Evolutionary conservation across 192 early-diverging fungal genomes (phyloP).

Genomic region (Umbelopsis sp.): DNA sequence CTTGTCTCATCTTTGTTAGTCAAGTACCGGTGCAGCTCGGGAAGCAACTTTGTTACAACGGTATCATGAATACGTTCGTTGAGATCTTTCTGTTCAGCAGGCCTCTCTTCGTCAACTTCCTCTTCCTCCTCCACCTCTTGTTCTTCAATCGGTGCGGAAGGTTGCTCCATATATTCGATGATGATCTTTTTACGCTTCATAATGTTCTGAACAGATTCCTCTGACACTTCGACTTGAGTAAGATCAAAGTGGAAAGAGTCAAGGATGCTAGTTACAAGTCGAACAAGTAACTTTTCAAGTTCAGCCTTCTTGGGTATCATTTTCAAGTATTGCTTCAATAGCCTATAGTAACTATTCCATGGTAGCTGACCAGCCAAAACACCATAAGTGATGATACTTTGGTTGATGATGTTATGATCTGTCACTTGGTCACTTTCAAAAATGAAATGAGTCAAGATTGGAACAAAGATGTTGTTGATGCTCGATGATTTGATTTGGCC

Average conservation of each 20-base stretch:
- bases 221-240: constrained; percentile 54
- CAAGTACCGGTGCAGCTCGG: constrained; percentile 78
- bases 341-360: constrained; percentile 84
- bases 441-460: constrained; percentile 87
- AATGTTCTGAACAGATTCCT: constrained; percentile 45
- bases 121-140: constrained; percentile 39
- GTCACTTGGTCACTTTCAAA: constrained; percentile 68
- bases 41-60: constrained; percentile 79
- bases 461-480: constrained; percentile 76
- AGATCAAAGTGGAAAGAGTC: constrained; percentile 94
- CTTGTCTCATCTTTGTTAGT: constrained; percentile 71
- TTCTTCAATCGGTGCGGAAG: constrained; percentile 34
- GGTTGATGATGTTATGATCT: constrained; percentile 82
- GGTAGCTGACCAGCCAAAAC: constrained; percentile 67
- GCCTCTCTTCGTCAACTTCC: constrained; percentile 37
- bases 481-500: constrained; percentile 52
- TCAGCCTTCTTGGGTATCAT: constrained; percentile 64
- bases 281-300: constrained; percentile 82
- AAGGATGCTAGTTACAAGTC: constrained; percentile 79
- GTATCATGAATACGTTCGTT: constrained; percentile 68
- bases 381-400: constrained; percentile 79
- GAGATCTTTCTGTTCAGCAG: constrained; percentile 42
- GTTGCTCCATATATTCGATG: constrained; percentile 44
- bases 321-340: constrained; percentile 74
- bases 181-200: constrained; percentile 44